Evolutionary conservation across 768 basidiomycete genomes (phyloP).

Genomic region (Pisolithus orientalis): DNA sequence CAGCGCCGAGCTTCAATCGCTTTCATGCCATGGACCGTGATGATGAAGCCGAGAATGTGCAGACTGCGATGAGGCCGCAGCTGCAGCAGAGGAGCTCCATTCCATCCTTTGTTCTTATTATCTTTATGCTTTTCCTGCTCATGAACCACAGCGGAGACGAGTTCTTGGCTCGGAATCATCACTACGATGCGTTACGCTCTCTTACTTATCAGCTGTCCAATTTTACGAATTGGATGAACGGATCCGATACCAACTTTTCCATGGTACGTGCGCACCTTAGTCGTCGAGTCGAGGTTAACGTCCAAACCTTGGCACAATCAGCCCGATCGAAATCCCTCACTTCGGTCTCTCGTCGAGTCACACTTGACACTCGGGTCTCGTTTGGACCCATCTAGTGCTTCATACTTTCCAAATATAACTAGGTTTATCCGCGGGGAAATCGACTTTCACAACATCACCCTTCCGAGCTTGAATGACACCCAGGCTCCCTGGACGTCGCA

Average conservation of each 20-base stretch:
- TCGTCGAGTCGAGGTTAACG: neutral
- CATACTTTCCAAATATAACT: constrained; percentile 73
- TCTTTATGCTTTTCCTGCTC: constrained; percentile 72
- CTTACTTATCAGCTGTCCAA: constrained; percentile 61
- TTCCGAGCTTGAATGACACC: constrained; percentile 32
- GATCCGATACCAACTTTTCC: constrained; percentile 57
- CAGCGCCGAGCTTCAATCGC: neutral
- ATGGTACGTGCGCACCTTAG: constrained; percentile 38
- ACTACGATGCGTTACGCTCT: constrained; percentile 55
- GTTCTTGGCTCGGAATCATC: constrained; percentile 54
- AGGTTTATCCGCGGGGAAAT: constrained; percentile 69
- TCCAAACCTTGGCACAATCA: constrained; percentile 20
- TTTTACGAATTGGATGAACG: constrained; percentile 71
- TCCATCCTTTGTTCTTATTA: constrained; percentile 68
- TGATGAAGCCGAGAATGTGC: constrained; percentile 12
- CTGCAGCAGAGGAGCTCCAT: constrained; percentile 53
- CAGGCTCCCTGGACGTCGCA: constrained; percentile 42
- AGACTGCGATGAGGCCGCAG: constrained; percentile 13
- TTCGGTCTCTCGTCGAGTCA: constrained; percentile 42
- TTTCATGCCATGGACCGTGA: constrained; percentile 25
- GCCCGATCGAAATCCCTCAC: constrained; percentile 40
- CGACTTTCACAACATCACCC: constrained; percentile 59
- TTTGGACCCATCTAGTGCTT: constrained; percentile 40
- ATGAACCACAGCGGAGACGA: constrained; percentile 71
- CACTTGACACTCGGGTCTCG: constrained; percentile 40